Evolutionary conservation across 495 filamentous ascomycete genomes (phyloP).

Genomic region (Penicillium turbatum): DNA sequence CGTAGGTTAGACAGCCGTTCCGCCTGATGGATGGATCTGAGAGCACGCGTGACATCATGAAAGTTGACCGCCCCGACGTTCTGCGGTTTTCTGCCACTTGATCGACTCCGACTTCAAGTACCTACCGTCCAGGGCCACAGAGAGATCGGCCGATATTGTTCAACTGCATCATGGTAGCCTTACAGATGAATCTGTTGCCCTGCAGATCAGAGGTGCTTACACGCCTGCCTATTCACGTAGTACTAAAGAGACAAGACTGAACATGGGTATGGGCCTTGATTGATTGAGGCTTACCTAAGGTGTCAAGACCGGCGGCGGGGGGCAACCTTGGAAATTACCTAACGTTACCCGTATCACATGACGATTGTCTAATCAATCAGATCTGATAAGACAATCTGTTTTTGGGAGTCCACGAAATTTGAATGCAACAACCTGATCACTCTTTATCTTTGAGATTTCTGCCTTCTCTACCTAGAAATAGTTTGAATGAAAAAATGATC

Average conservation of each 20-base stretch:
- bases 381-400: conserved; percentile 1
- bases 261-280: too few species aligned
- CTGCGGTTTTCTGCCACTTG: background rate
- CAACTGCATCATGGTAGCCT: too few species aligned
- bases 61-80: background rate
- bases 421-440: background rate
- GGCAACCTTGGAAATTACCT: too few species aligned
- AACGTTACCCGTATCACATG: background rate
- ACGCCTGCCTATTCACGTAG: too few species aligned
- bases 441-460: background rate
- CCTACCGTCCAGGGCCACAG: too few species aligned
- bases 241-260: too few species aligned
- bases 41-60: conserved; percentile 5
- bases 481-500: background rate
- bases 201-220: too few species aligned
- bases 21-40: too few species aligned
- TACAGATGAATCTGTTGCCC: too few species aligned
- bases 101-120: background rate
- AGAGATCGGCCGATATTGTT: too few species aligned
- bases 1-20: background rate
- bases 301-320: too few species aligned
- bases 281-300: too few species aligned
- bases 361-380: conserved; percentile 4
- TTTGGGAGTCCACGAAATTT: background rate
- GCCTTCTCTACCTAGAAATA: background rate